Conservation (phyloP, 192 early-diverging fungal species). For the Paraglomus brasilianum region DNA sequence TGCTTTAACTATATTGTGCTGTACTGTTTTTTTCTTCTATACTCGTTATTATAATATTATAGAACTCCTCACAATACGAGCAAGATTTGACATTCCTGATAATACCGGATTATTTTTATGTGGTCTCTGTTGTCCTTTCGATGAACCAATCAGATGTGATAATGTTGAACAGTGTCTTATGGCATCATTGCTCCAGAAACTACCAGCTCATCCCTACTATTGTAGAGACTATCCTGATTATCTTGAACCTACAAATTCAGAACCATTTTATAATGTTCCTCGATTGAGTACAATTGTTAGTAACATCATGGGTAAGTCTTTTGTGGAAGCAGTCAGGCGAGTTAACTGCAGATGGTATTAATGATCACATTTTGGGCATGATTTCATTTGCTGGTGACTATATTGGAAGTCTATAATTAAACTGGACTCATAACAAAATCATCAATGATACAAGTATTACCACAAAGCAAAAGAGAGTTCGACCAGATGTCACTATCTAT, state of each 20-base stretch:
- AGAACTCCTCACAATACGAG: too few species aligned
- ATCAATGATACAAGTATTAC: neutral
- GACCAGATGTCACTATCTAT: slow-evolving; percentile 4
- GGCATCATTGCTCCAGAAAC: neutral
- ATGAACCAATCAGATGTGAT: neutral
- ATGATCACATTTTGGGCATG: too few species aligned
- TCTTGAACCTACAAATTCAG: neutral
- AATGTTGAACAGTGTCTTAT: neutral
- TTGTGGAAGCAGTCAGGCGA: too few species aligned
- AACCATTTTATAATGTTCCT: neutral
- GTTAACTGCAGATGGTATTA: too few species aligned
- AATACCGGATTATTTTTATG: neutral
- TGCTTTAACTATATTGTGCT: too few species aligned
- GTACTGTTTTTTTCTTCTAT: too few species aligned
- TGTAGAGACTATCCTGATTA: neutral
- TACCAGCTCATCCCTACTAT: neutral
- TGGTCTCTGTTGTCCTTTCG: neutral
- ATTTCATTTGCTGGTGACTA: too few species aligned
- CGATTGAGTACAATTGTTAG: too few species aligned
- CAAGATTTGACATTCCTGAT: too few species aligned
- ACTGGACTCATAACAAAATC: neutral
- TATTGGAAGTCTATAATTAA: neutral
- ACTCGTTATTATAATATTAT: too few species aligned
- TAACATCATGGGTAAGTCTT: too few species aligned
- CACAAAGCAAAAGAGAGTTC: neutral